phyloP scores from a whole-genome alignment of 2,329 filamentous ascomycete genomes.

The Alternaria alternata region DNA sequence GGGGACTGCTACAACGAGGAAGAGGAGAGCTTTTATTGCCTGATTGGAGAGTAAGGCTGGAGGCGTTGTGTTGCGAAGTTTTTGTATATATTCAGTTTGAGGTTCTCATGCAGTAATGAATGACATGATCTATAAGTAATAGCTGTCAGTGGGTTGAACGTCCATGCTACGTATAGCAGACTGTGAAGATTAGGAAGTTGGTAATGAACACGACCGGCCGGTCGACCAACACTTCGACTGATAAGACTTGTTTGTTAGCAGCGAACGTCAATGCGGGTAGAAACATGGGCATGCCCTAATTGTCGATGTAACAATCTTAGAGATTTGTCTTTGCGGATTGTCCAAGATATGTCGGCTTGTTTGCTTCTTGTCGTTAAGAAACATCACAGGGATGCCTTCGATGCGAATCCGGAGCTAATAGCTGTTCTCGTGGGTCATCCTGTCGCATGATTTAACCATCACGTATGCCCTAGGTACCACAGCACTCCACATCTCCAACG shows the following conservation, averaged over 20 bases:
- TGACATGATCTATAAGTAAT: background rate
- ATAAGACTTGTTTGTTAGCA: background rate
- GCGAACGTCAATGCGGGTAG: background rate
- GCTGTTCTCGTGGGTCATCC: background rate
- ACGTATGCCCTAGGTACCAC: background rate
- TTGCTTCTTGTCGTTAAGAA: background rate
- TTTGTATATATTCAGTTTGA: background rate
- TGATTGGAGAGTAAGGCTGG: background rate
- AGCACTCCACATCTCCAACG: background rate
- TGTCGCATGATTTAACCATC: background rate
- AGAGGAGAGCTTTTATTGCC: constrained; percentile 14
- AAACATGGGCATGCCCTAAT: background rate
- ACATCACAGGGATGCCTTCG: background rate
- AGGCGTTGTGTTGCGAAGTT: background rate
- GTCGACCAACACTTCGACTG: background rate
- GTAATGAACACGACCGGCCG: background rate
- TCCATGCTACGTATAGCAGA: background rate
- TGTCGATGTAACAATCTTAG: background rate
- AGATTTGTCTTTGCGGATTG: background rate
- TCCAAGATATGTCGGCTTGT: background rate
- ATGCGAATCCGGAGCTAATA: background rate
- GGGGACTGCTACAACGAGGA: constrained; percentile 30
- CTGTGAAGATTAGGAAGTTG: background rate
- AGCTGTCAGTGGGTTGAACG: background rate
- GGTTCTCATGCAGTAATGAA: background rate